phyloP scores from a whole-genome alignment of 441 rosid species.

The Populus hybrid region DNA sequence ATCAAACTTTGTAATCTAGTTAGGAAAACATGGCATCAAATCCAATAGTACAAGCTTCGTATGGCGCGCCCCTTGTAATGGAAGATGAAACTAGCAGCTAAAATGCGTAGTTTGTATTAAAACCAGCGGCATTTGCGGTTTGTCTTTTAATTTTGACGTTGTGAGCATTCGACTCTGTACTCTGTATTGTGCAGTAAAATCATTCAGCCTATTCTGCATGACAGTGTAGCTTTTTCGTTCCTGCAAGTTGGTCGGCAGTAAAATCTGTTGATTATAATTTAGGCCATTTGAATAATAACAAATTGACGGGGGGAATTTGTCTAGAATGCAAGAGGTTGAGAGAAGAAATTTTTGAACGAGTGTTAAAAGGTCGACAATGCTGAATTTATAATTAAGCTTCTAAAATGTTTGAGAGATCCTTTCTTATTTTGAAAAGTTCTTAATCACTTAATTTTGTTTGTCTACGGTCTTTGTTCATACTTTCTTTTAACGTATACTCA shows the following conservation, averaged over 20 bases:
- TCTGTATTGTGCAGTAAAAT: background rate
- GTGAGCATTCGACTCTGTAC: background rate
- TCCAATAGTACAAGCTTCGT: background rate
- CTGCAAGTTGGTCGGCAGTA: background rate
- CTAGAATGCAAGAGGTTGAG: background rate
- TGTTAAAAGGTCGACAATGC: background rate
- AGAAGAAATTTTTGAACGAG: background rate
- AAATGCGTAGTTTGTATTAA: background rate
- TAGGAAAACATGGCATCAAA: background rate
- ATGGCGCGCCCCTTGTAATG: background rate
- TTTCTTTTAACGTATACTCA: background rate
- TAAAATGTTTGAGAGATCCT: background rate
- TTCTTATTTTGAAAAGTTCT: background rate
- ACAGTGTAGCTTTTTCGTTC: background rate
- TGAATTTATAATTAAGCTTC: background rate
- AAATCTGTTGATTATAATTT: background rate
- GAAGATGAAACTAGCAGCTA: background rate
- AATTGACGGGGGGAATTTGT: background rate
- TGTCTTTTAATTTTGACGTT: background rate
- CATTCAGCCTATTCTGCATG: background rate
- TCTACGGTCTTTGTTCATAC: background rate
- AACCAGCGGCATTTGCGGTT: background rate
- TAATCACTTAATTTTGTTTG: background rate
- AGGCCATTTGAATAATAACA: background rate
- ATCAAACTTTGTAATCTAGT: background rate